Percentiles rank a stretch among this genome's conserved stretches.
These are phyloP conservation scores for Sclerotinia subarctica DNA, from an alignment of 2,329 filamentous ascomycete species.

Conservation along the genomic window DNA sequence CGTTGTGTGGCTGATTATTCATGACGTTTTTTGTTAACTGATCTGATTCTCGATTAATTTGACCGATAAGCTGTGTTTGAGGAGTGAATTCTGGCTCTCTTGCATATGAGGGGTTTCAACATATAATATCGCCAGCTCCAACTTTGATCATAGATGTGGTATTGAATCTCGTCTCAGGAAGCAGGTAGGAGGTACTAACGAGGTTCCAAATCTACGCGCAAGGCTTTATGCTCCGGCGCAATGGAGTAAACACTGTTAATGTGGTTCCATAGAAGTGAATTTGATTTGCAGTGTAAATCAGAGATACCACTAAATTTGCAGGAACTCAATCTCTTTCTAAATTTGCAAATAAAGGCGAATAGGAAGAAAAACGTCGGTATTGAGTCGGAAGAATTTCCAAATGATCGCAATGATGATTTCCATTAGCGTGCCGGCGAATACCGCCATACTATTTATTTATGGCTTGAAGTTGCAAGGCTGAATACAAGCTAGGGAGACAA, in stretches of 20 bases:
- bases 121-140: not conserved
- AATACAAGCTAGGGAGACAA: not conserved
- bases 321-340: not conserved
- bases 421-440: conserved; percentile 18
- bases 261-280: conserved; percentile 22
- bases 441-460: conserved; percentile 1
- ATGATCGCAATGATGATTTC: conserved; percentile 23
- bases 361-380: not conserved
- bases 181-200: conserved; percentile 12
- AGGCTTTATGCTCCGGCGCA: conserved; percentile 23
- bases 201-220: conserved; percentile 17
- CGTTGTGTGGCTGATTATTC: conserved; percentile 37
- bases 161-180: not conserved
- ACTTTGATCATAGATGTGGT: not conserved
- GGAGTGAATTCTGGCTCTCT: not conserved
- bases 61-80: not conserved
- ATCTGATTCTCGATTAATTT: not conserved
- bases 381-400: conserved; percentile 20
- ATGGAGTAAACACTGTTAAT: conserved; percentile 18
- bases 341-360: not conserved
- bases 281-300: conserved; percentile 2
- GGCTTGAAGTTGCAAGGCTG: conserved; percentile 11
- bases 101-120: not conserved
- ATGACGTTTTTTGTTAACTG: conserved; percentile 23
- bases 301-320: not conserved